Evolutionary conservation across 306 rosid species (phyloP).

Genomic region (Dicorynia guianensis): DNA sequence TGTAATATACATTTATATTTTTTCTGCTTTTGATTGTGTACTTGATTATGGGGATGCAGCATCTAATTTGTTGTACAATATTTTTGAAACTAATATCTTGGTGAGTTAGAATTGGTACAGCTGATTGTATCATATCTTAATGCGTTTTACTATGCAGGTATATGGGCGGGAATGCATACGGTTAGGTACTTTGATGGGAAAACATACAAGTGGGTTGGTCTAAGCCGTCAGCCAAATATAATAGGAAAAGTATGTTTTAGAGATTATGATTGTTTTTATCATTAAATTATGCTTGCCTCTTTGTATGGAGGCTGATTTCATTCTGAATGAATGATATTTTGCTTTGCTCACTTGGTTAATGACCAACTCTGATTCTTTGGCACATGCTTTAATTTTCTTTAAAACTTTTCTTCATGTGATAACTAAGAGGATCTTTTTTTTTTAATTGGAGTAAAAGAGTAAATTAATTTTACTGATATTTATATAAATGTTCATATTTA

Average conservation of each 20-base stretch:
- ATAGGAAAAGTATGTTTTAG: constrained; percentile 77
- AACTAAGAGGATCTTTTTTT: constrained; percentile 2
- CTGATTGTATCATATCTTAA: constrained; percentile 30
- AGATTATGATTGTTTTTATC: constrained; percentile 19
- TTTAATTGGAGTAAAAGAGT: neutral
- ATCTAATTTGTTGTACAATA: neutral
- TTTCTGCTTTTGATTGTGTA: too few relatives aligned
- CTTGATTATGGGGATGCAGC: neutral
- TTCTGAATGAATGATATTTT: neutral
- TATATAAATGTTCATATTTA: neutral
- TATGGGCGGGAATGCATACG: constrained; percentile 99
- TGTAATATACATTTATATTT: neutral
- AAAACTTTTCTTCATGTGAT: neutral
- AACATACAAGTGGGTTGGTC: constrained; percentile 99
- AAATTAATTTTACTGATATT: neutral
- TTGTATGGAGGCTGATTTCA: constrained; percentile 6
- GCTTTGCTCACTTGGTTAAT: neutral
- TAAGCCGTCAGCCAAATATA: constrained; percentile 97
- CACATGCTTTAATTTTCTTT: neutral
- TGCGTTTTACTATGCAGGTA: constrained; percentile 64
- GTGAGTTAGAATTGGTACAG: constrained; percentile 19
- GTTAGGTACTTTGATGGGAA: constrained; percentile 97
- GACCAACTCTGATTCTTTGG: neutral
- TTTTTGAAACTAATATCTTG: constrained; percentile 18
- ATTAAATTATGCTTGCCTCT: constrained; percentile 12